Percentiles rank a stretch among this genome's conserved stretches.
Evolutionary conservation across 2,329 filamentous ascomycete genomes (phyloP).

Genomic region (Stagonosporopsis chrysanthemi): DNA sequence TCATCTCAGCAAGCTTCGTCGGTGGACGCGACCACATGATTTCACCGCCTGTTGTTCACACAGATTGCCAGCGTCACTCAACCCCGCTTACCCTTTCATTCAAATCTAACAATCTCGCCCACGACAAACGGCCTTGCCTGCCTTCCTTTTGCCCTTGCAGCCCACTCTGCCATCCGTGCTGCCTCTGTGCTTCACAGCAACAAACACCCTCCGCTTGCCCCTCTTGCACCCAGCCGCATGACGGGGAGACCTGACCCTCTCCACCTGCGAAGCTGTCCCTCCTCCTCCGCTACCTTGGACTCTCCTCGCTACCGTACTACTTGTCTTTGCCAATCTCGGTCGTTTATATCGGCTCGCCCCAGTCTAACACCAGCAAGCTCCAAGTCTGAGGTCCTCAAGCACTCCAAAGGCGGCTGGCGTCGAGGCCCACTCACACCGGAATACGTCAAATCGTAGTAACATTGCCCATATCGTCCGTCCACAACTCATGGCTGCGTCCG

Average conservation of each 20-base stretch:
- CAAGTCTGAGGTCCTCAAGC: not conserved
- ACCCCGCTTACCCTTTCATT: conserved; percentile 20
- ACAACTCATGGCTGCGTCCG: conserved; percentile 39
- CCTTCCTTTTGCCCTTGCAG: conserved; percentile 19
- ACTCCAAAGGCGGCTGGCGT: conserved; percentile 1
- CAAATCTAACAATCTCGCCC: conserved; percentile 12
- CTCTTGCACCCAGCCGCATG: conserved; percentile 21
- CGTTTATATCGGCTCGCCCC: not conserved
- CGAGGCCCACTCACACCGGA: conserved; percentile 7
- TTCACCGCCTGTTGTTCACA: conserved; percentile 19
- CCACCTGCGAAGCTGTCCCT: not conserved
- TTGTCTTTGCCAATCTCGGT: not conserved
- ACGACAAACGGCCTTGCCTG: conserved; percentile 15
- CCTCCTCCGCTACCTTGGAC: not conserved
- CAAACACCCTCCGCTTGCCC: conserved; percentile 21
- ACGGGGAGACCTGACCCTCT: not conserved
- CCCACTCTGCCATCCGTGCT: conserved; percentile 19
- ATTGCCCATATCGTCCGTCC: not conserved
- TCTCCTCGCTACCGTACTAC: not conserved
- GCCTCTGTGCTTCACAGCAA: conserved; percentile 27
- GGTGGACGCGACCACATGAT: conserved; percentile 25
- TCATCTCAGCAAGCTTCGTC: conserved; percentile 18
- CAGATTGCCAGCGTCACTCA: conserved; percentile 29
- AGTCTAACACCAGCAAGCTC: not conserved
- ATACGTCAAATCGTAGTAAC: conserved; percentile 2